These are phyloP conservation scores for Nemania sp. DNA, from an alignment of 2,329 filamentous ascomycete genomes.

Conservation along the genomic window DNA sequence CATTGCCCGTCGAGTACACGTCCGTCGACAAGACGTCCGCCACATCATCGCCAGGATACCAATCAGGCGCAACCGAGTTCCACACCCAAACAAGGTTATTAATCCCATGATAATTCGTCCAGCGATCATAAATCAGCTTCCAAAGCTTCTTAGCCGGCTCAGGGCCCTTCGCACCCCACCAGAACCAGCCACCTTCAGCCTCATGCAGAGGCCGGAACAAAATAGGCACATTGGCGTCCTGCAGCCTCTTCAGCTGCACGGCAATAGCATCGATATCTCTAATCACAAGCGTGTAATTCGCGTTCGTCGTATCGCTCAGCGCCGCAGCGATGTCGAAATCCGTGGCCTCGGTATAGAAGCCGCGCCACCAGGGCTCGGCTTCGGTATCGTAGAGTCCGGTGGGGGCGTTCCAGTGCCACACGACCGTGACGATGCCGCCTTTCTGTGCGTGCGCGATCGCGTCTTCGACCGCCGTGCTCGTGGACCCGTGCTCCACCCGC, in stretches of 20 bases:
- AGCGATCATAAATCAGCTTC: conserved; percentile 5
- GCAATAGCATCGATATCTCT: conserved; percentile 6
- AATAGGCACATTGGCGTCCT: conserved; percentile 3
- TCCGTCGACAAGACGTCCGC: conserved; percentile 1
- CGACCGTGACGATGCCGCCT: conserved; percentile 5
- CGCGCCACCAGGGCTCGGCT: conserved; percentile 2
- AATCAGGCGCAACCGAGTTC: conserved; percentile 6
- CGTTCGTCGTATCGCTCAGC: conserved; percentile 1
- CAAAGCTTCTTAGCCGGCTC: conserved; percentile 2
- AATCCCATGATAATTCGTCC: conserved; percentile 1
- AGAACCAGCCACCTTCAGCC: conserved; percentile 9
- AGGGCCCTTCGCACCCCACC: conserved; percentile 5
- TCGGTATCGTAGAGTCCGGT: conserved; percentile 1
- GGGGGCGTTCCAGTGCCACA: conserved; percentile 9
- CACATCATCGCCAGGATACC: conserved; percentile 5
- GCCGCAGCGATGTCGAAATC: conserved; percentile 5
- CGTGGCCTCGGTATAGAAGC: conserved; percentile 6
- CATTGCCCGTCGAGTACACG: neutral
- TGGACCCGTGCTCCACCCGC: conserved; percentile 7
- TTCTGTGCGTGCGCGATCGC: conserved; percentile 7
- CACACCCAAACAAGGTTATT: conserved; percentile 8
- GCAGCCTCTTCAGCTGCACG: conserved; percentile 2
- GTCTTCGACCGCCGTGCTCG: conserved; percentile 5
- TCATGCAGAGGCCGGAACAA: conserved; percentile 5
- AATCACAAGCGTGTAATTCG: conserved; percentile 5